Evolutionary conservation across 1,284 basidiomycete genomes (phyloP).

Genomic region (Trichosporon inkin): DNA sequence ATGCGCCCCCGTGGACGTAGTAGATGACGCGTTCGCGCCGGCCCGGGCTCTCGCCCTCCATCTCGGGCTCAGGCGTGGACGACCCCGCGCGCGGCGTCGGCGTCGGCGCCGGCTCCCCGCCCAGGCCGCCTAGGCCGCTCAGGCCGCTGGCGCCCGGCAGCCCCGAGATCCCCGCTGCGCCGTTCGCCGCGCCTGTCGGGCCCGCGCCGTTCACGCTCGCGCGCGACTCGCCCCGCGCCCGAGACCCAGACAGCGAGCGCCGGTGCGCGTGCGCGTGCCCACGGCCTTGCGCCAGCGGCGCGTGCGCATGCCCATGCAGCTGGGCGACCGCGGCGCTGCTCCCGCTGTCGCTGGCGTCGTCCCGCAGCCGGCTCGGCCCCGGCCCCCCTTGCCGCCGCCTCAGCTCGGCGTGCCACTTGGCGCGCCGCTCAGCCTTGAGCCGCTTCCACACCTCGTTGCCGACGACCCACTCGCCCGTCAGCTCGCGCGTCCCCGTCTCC

Average conservation of each 20-base stretch:
- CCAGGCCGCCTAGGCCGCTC: too few species aligned
- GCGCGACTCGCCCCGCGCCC: not conserved
- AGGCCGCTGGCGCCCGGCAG: not conserved
- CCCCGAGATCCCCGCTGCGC: not conserved
- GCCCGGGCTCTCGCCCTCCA: constrained; percentile 20
- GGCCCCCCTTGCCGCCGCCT: constrained; percentile 8
- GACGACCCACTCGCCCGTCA: constrained; percentile 95
- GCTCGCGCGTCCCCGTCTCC: constrained; percentile 74
- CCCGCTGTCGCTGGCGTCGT: constrained; percentile 6
- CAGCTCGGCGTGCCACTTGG: constrained; percentile 28
- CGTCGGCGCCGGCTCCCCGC: not conserved
- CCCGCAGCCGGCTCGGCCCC: constrained; percentile 16
- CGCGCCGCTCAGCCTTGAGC: constrained; percentile 77
- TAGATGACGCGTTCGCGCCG: constrained; percentile 76
- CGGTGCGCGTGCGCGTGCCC: not conserved
- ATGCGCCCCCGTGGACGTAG: constrained; percentile 93
- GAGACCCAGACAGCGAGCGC: not conserved
- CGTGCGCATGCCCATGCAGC: constrained; percentile 1
- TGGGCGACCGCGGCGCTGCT: not conserved
- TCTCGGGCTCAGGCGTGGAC: constrained; percentile 23
- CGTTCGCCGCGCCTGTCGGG: not conserved
- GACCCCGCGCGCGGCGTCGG: constrained; percentile 17
- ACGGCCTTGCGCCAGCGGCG: not conserved
- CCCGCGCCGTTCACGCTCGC: not conserved
- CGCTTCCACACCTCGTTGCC: constrained; percentile 84